These are phyloP conservation scores for Gomphus bonarii DNA, from an alignment of 1,284 basidiomycete species.

Conservation along the genomic window DNA sequence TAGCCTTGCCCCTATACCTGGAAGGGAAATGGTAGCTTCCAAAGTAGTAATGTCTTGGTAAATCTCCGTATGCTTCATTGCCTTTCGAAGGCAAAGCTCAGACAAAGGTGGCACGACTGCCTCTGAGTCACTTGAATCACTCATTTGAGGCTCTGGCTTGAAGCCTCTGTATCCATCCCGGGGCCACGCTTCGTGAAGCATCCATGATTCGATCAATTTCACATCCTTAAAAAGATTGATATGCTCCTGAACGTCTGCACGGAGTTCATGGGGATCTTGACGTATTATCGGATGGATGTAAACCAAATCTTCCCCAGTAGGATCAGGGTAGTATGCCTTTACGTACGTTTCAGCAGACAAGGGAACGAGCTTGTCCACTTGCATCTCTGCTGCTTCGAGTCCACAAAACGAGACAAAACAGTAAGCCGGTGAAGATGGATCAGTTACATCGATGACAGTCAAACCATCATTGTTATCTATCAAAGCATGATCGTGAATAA, in stretches of 20 bases:
- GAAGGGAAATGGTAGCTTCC: not conserved
- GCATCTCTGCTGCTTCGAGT: not conserved
- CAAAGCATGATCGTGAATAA: not conserved
- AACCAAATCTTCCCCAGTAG: not conserved
- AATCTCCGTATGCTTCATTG: not conserved
- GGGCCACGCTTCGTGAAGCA: not conserved
- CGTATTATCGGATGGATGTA: not conserved
- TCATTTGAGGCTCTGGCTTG: not conserved
- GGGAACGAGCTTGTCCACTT: not conserved
- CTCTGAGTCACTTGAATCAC: not conserved
- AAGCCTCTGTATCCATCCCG: not conserved
- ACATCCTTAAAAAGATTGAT: not conserved
- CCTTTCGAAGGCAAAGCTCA: not conserved
- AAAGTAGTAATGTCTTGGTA: not conserved
- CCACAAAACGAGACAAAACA: constrained; percentile 20
- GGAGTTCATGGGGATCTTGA: not conserved
- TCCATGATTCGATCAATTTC: not conserved
- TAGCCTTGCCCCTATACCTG: not conserved
- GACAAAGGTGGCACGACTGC: not conserved
- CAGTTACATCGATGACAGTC: constrained; percentile 31
- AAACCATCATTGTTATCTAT: constrained; percentile 34
- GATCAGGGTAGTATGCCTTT: not conserved
- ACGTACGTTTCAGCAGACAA: not conserved
- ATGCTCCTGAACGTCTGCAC: not conserved
- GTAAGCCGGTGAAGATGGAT: constrained; percentile 25